These are phyloP conservation scores for Tuber brumale DNA, from an alignment of 495 filamentous ascomycete genomes.

Conservation along the genomic window DNA sequence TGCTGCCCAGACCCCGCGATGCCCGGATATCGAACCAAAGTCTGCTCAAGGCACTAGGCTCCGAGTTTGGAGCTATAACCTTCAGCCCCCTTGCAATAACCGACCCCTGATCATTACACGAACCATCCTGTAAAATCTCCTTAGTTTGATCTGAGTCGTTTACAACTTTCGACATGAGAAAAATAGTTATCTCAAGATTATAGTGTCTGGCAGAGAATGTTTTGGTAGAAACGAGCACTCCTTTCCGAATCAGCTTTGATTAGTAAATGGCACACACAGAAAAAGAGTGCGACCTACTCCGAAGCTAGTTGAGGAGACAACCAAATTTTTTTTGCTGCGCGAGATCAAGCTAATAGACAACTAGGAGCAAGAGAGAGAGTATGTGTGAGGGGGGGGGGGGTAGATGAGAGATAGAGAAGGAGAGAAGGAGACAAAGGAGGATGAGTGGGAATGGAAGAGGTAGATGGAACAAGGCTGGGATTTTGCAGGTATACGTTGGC, in stretches of 20 bases:
- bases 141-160: neutral
- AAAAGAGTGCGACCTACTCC: neutral
- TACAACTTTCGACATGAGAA: neutral
- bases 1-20: neutral
- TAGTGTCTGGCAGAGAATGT: neutral
- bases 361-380: neutral
- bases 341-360: neutral
- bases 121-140: neutral
- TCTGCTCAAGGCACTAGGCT: neutral
- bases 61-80: neutral
- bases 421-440: neutral
- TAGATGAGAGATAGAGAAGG: neutral
- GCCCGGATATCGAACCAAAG: neutral
- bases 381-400: neutral
- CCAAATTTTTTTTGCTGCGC: neutral
- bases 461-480: conserved; percentile 3
- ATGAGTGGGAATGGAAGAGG: neutral
- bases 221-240: neutral
- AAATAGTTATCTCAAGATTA: neutral
- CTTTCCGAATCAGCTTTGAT: neutral
- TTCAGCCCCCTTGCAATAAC: neutral
- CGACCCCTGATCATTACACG: neutral
- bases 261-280: neutral
- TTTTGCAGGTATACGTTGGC: conserved; percentile 4
- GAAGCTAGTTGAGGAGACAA: neutral